A percentile compares a stretch with the other conserved stretches of the same genome.
Evolutionary conservation across 768 basidiomycete species (phyloP).

Genomic region (Lactifluus volemus): DNA sequence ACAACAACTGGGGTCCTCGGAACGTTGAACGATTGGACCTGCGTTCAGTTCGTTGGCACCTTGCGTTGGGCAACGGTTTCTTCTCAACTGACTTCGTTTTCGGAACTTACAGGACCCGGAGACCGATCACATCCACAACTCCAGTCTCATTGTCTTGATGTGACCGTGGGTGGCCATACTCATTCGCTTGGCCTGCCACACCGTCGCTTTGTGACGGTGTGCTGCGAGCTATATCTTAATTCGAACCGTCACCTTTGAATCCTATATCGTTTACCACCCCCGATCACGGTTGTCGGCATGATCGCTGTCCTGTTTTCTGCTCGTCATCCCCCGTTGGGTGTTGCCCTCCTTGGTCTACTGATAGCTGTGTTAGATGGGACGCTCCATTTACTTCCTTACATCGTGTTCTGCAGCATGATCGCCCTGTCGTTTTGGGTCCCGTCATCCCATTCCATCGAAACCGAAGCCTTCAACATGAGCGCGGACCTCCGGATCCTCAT

Average conservation of each 20-base stretch:
- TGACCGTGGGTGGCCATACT: neutral
- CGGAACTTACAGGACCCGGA: neutral
- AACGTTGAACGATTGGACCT: neutral
- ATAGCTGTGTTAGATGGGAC: neutral
- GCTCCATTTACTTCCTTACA: conserved; percentile 8
- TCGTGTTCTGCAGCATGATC: conserved; percentile 2
- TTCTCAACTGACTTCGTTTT: neutral
- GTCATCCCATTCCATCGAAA: neutral
- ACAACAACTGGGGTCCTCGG: neutral
- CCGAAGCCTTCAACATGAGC: neutral
- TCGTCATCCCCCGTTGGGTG: conserved; percentile 6
- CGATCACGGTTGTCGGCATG: conserved; percentile 1
- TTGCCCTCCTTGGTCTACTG: conserved; percentile 7
- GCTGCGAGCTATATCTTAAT: neutral
- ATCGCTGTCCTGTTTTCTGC: conserved; percentile 4
- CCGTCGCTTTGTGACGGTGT: neutral
- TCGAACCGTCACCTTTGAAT: neutral
- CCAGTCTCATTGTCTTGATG: neutral
- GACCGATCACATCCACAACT: neutral
- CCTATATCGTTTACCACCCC: neutral
- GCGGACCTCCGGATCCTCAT: neutral
- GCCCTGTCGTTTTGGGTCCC: conserved; percentile 4
- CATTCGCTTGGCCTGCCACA: conserved; percentile 1
- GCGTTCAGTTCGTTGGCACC: too few relatives aligned
- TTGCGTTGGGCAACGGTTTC: neutral